Conservation (phyloP, 352 stramenopile genomes). For the Globisporangium alternatum region DNA sequence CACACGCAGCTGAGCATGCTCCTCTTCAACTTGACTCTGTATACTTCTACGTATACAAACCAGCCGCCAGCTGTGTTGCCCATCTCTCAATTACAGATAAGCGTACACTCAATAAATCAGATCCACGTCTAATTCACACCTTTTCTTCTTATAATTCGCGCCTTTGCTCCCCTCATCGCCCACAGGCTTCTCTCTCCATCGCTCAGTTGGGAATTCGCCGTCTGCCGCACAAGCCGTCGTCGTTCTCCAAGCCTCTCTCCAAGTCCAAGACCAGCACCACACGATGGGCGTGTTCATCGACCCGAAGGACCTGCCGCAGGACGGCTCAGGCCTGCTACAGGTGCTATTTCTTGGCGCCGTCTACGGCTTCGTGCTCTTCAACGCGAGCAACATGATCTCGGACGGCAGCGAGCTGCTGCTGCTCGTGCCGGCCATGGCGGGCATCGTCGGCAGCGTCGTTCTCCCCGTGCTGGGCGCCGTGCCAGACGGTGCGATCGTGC, state of each 20-base stretch:
- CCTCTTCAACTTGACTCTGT: not conserved
- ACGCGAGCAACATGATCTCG: conserved; percentile 96
- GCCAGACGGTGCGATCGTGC: conserved; percentile 96
- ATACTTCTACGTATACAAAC: not conserved
- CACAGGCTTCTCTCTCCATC: not conserved
- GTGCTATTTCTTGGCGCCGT: conserved; percentile 94
- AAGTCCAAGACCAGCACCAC: conserved; percentile 7
- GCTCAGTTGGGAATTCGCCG: conserved; percentile 19
- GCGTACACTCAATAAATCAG: not conserved
- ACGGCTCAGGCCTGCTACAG: conserved; percentile 78
- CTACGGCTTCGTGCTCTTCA: conserved; percentile 97
- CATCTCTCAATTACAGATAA: not conserved
- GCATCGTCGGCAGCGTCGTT: conserved; percentile 96
- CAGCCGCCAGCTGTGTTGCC: not conserved
- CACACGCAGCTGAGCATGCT: not conserved
- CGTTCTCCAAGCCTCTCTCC: not conserved
- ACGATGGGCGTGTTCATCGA: conserved; percentile 77
- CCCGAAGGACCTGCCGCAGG: conserved; percentile 75
- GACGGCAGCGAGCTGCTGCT: conserved; percentile 98
- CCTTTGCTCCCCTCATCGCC: not conserved
- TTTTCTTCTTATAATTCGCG: not conserved
- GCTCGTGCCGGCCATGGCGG: conserved; percentile 93
- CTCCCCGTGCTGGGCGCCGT: conserved; percentile 96
- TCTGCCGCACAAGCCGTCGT: conserved; percentile 7
- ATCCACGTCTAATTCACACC: not conserved